Conservation (phyloP, 176 grass and related monocot genomes). For the Juncus effusus region DNA sequence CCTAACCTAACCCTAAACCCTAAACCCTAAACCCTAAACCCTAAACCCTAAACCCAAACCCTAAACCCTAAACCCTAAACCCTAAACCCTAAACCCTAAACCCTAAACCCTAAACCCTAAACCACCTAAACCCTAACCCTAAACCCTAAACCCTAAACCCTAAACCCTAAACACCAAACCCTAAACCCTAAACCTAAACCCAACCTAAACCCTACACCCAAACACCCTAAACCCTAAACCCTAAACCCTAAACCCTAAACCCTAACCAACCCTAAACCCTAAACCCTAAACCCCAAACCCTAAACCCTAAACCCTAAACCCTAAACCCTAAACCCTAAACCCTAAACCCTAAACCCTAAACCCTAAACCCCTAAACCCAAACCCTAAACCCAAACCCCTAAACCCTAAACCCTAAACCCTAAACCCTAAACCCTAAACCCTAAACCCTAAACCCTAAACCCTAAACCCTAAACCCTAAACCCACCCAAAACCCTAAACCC, state of each 20-base stretch:
- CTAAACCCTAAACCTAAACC: too few species aligned
- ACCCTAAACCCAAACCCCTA: too few species aligned
- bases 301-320: slow-evolving; percentile 26
- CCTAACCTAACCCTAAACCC: too few species aligned
- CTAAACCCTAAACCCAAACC: slow-evolving; percentile 17
- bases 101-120: slow-evolving; percentile 23
- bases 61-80: not conserved
- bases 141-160: slow-evolving; percentile 35
- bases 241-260: slow-evolving; percentile 14
- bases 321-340: slow-evolving; percentile 30
- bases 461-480: slow-evolving; percentile 32
- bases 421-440: slow-evolving; percentile 32
- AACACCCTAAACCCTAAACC: slow-evolving; percentile 21
- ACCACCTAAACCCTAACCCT: slow-evolving; percentile 14
- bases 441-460: slow-evolving; percentile 27
- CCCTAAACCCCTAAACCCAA: too few species aligned
- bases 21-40: slow-evolving; percentile 21
- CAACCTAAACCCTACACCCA: too few species aligned
- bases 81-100: slow-evolving; percentile 15
- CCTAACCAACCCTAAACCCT: too few species aligned
- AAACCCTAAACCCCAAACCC: too few species aligned
- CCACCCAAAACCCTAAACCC: too few species aligned
- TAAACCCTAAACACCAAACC: slow-evolving; percentile 35
- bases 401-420: too few species aligned
- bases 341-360: too few species aligned